phyloP scores from a whole-genome alignment of 1,284 basidiomycete species.

The Moesziomyces antarcticus region DNA sequence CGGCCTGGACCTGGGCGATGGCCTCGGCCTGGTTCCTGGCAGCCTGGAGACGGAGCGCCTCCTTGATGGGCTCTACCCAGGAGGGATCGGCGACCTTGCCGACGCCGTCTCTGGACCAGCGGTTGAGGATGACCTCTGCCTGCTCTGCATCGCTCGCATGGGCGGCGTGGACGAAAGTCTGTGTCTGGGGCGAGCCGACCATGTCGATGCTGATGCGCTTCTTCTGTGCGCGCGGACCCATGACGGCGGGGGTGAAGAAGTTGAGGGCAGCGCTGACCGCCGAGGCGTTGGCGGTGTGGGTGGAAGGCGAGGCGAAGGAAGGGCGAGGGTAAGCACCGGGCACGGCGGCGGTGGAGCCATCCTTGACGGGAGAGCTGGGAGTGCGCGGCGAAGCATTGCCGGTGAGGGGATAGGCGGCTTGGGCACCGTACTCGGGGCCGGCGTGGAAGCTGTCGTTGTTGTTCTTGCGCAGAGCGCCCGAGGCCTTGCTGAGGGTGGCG shows the following conservation, averaged over 20 bases:
- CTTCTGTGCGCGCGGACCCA: slow-evolving; percentile 54
- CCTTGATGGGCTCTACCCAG: slow-evolving; percentile 91
- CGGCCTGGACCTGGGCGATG: slow-evolving; percentile 77
- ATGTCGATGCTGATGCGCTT: slow-evolving; percentile 64
- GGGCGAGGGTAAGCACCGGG: slow-evolving; percentile 40
- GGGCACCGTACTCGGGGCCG: slow-evolving; percentile 39
- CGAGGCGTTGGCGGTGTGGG: slow-evolving; percentile 37
- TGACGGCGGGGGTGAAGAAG: slow-evolving; percentile 37
- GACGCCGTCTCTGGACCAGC: slow-evolving; percentile 90
- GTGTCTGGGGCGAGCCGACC: slow-evolving; percentile 54
- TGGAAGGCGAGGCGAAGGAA: slow-evolving; percentile 25
- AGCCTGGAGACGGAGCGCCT: slow-evolving; percentile 74
- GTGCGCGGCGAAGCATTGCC: slow-evolving; percentile 16
- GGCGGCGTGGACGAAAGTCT: slow-evolving; percentile 76
- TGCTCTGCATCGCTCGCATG: slow-evolving; percentile 94
- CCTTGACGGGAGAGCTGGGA: slow-evolving; percentile 18
- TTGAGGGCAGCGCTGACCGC: slow-evolving; percentile 40
- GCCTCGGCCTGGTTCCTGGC: slow-evolving; percentile 80
- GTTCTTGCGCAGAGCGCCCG: slow-evolving; percentile 47
- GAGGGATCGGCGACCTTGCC: slow-evolving; percentile 74
- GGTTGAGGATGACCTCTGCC: slow-evolving; percentile 84
- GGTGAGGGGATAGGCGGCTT: slow-evolving; percentile 3
- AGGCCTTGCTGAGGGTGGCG: slow-evolving; percentile 53
- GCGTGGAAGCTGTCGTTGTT: slow-evolving; percentile 36
- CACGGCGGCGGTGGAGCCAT: slow-evolving; percentile 17